These are phyloP conservation scores for Boletus rex-veris DNA, from an alignment of 768 basidiomycete genomes.

Conservation along the genomic window DNA sequence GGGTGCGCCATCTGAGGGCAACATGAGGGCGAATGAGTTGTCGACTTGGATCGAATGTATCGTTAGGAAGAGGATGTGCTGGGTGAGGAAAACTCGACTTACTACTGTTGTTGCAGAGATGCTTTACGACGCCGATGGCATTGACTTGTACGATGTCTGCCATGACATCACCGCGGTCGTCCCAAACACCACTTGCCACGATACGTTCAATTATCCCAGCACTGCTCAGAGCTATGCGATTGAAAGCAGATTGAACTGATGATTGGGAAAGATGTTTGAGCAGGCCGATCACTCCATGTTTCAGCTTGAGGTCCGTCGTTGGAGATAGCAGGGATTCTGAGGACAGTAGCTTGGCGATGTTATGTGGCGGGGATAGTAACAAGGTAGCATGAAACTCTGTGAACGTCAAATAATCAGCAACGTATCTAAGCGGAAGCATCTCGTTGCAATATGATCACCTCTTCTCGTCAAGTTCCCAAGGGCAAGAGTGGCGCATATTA, in stretches of 20 bases:
- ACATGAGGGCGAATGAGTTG: constrained; percentile 50
- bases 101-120: constrained; percentile 79
- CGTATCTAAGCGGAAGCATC: background rate
- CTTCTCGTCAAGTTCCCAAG: constrained; percentile 77
- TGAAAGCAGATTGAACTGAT: constrained; percentile 51
- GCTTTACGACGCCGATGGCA: constrained; percentile 86
- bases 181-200: constrained; percentile 63
- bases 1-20: constrained; percentile 36
- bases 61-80: constrained; percentile 31
- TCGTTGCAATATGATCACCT: constrained; percentile 43
- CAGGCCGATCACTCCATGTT: constrained; percentile 85
- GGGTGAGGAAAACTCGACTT: constrained; percentile 21
- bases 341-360: constrained; percentile 58
- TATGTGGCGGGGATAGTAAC: constrained; percentile 62
- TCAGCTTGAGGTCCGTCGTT: constrained; percentile 70
- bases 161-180: constrained; percentile 68
- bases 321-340: constrained; percentile 54
- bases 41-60: constrained; percentile 30
- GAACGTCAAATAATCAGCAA: constrained; percentile 7
- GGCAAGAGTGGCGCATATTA: constrained; percentile 78
- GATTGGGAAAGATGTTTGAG: constrained; percentile 83
- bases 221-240: constrained; percentile 57
- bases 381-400: constrained; percentile 58
- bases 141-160: constrained; percentile 83
- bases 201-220: constrained; percentile 63